These are phyloP conservation scores for Salvia miltiorrhiza DNA, from an alignment of 257 asterid genomes.

Conservation along the genomic window DNA sequence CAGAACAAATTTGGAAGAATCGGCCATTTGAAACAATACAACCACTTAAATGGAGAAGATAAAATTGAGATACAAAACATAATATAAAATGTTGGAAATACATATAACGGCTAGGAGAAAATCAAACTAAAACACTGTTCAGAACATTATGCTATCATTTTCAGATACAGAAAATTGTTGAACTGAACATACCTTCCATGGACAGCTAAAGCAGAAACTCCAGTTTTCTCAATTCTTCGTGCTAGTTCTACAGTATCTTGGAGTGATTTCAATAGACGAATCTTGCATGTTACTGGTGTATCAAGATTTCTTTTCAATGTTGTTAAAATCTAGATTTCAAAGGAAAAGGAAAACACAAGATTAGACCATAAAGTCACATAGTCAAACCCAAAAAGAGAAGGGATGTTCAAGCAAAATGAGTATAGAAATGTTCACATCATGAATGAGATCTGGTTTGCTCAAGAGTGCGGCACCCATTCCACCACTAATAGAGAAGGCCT, in stretches of 20 bases:
- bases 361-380: neutral
- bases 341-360: neutral
- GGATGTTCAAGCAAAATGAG: neutral
- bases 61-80: neutral
- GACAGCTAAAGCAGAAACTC: conserved; percentile 93
- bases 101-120: neutral
- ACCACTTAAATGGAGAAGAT: neutral
- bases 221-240: conserved; percentile 81
- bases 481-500: conserved; percentile 83
- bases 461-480: conserved; percentile 99
- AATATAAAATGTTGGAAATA: neutral
- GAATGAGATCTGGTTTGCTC: conserved; percentile 87
- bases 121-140: neutral
- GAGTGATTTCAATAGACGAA: conserved; percentile 67
- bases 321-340: conserved; percentile 66
- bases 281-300: conserved; percentile 82
- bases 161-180: neutral
- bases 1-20: neutral
- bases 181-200: conserved; percentile 72
- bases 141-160: conserved; percentile 4
- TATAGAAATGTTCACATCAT: conserved; percentile 43
- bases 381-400: neutral
- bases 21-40: neutral
- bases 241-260: conserved; percentile 89
- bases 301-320: conserved; percentile 79